phyloP scores from a whole-genome alignment of 768 basidiomycete species.

The Naganishia friedmannii region DNA sequence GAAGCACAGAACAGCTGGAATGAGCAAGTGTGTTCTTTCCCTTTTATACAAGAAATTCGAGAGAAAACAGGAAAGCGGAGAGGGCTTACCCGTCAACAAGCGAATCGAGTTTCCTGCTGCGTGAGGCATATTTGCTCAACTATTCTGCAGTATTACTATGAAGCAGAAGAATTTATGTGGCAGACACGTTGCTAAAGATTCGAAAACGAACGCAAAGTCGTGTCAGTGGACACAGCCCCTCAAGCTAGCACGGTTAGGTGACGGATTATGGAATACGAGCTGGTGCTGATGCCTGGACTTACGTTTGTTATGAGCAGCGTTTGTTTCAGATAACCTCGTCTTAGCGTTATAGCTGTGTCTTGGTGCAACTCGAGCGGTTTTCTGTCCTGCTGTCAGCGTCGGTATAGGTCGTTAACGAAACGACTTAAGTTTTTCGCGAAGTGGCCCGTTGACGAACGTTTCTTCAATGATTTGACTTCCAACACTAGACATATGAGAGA shows the following conservation, averaged over 20 bases:
- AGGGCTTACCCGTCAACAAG: slow-evolving; percentile 50
- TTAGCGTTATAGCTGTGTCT: not conserved
- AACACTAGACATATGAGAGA: not conserved
- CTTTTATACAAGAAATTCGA: slow-evolving; percentile 14
- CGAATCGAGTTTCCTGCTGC: slow-evolving; percentile 51
- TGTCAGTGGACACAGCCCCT: not conserved
- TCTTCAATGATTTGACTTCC: not conserved
- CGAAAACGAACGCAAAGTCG: not conserved
- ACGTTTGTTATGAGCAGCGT: not conserved
- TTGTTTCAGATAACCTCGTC: not conserved
- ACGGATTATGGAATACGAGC: not conserved
- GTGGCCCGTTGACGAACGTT: slow-evolving; percentile 19
- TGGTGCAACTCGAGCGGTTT: not conserved
- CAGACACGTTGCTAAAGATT: not conserved
- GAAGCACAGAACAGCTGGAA: not conserved
- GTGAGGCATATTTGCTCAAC: slow-evolving; percentile 34
- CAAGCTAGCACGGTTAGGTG: not conserved
- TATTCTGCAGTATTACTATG: slow-evolving; percentile 2
- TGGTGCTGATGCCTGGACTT: not conserved
- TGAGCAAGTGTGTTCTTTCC: slow-evolving; percentile 15
- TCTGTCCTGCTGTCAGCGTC: slow-evolving; percentile 8
- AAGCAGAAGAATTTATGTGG: not conserved
- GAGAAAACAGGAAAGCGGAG: slow-evolving; percentile 13
- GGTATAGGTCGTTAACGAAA: not conserved
- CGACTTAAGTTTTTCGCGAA: not conserved